phyloP scores from a whole-genome alignment of 345 rosid species.

The Eucalyptus urophylla region DNA sequence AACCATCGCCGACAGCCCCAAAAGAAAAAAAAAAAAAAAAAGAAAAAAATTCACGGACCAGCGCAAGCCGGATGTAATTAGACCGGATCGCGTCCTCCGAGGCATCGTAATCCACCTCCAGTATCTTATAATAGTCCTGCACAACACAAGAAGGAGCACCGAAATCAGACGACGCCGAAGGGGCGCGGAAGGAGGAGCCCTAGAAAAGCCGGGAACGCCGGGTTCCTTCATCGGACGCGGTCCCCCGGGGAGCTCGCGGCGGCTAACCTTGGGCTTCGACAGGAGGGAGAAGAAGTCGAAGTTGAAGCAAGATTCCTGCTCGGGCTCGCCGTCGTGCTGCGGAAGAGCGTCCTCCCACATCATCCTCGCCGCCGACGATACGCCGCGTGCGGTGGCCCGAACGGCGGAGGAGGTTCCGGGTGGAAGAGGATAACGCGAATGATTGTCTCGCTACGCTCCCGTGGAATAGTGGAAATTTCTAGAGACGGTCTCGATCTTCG shows the following conservation, averaged over 20 bases:
- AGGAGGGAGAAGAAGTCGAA: slow-evolving; percentile 55
- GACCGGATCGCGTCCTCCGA: slow-evolving; percentile 85
- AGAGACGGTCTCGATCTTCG: background rate
- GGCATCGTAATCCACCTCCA: slow-evolving; percentile 75
- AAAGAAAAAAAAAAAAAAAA: background rate
- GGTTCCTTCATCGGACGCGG: background rate
- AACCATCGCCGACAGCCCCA: background rate
- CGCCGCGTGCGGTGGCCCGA: background rate
- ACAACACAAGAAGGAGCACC: background rate
- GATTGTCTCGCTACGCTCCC: background rate
- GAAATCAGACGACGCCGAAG: background rate
- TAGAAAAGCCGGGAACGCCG: background rate
- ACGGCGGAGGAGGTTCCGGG: background rate
- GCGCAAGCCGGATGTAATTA: slow-evolving; percentile 85
- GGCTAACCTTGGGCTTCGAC: slow-evolving; percentile 57
- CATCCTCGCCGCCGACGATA: background rate
- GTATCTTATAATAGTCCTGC: slow-evolving; percentile 84
- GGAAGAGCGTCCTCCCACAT: slow-evolving; percentile 22
- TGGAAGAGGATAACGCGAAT: background rate
- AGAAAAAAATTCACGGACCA: slow-evolving; percentile 30
- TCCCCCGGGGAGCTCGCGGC: background rate
- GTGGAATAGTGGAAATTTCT: background rate
- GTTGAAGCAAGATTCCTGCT: slow-evolving; percentile 25
- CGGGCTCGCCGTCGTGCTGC: background rate
- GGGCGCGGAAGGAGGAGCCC: background rate